Evolutionary conservation across 768 basidiomycete genomes (phyloP).

Genomic region (Serendipita vermifera): DNA sequence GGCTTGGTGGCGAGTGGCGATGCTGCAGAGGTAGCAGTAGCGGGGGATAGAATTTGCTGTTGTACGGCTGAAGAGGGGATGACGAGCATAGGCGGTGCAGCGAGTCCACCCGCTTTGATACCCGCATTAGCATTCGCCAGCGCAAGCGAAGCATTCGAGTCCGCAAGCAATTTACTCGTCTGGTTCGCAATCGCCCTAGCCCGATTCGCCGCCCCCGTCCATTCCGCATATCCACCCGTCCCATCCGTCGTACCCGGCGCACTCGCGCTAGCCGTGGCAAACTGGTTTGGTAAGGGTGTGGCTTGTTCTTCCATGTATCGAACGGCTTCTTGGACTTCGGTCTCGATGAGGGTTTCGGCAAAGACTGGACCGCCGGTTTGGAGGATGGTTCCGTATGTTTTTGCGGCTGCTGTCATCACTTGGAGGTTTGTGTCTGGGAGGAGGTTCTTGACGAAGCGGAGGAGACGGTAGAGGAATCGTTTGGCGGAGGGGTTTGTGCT

Average conservation of each 20-base stretch:
- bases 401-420: constrained; percentile 91
- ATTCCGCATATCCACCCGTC: no score
- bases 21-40: not conserved
- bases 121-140: no score
- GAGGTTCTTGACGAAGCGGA: constrained; percentile 85
- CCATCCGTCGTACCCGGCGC: no score
- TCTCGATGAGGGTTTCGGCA: constrained; percentile 81
- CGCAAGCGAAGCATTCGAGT: no score
- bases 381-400: constrained; percentile 78
- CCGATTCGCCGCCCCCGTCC: not conserved
- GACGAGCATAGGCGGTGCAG: no score
- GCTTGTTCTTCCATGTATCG: constrained; percentile 40
- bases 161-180: no score
- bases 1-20: not conserved
- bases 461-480: constrained; percentile 64
- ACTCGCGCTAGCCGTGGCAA: no score
- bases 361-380: constrained; percentile 70
- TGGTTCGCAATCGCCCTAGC: not conserved
- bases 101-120: no score
- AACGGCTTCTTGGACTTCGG: constrained; percentile 74
- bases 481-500: not conserved
- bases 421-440: constrained; percentile 85
- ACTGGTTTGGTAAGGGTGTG: no score
- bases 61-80: no score
- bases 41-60: no score